Conservation (phyloP, 257 asterid species). For the Nicotiana benthamiana region DNA sequence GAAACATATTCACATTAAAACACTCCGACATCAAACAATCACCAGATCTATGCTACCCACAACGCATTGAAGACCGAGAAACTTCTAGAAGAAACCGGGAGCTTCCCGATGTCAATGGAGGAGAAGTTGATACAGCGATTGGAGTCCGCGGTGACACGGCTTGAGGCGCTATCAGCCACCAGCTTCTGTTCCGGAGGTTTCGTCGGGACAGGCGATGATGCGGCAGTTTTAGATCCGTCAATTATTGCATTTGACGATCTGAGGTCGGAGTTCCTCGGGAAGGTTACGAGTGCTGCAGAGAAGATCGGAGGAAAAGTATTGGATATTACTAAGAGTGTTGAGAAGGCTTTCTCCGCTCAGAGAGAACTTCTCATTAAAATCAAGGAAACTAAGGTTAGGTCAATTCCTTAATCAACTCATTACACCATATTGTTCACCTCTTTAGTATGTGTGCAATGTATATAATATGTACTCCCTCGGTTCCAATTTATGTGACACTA, state of each 20-base stretch:
- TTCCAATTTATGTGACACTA: too few relatives aligned
- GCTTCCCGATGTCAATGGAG: conserved; percentile 56
- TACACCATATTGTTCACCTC: background rate
- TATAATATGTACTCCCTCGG: too few relatives aligned
- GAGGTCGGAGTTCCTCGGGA: conserved; percentile 45
- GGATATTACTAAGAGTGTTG: conserved; percentile 56
- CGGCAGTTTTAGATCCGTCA: conserved; percentile 66
- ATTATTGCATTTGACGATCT: conserved; percentile 72
- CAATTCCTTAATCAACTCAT: background rate
- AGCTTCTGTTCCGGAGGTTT: conserved; percentile 27
- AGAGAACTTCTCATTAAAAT: conserved; percentile 67
- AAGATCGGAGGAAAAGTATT: conserved; percentile 81
- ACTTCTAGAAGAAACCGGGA: background rate
- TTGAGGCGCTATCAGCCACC: conserved; percentile 55
- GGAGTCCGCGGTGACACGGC: conserved; percentile 85
- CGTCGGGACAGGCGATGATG: conserved; percentile 36
- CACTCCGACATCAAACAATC: background rate
- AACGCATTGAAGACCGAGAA: conserved; percentile 9
- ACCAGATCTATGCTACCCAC: conserved; percentile 27
- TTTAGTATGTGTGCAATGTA: background rate
- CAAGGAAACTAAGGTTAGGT: conserved; percentile 59
- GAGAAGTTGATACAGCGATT: conserved; percentile 68
- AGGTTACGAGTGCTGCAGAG: conserved; percentile 58
- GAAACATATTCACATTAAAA: background rate
- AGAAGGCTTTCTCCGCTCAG: conserved; percentile 62